phyloP scores from a whole-genome alignment of 164 flowering plant species.

The Stephania japonica region DNA sequence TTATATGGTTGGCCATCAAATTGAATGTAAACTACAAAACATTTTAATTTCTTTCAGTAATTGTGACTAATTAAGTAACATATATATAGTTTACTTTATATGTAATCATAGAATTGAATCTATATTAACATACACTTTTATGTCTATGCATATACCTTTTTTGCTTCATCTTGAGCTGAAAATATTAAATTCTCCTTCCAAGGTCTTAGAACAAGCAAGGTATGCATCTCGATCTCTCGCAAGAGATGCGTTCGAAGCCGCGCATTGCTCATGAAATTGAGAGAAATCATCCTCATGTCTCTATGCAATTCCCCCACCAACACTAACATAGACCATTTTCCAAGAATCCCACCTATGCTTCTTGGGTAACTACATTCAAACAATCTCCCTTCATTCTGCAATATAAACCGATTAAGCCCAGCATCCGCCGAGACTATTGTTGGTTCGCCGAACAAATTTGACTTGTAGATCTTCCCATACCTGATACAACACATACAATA shows the following conservation, averaged over 20 bases:
- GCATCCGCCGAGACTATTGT: slow-evolving; percentile 87
- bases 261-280: slow-evolving; percentile 70
- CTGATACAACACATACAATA: slow-evolving; percentile 28
- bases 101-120: no score
- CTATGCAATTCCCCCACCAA: slow-evolving; percentile 89
- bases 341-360: slow-evolving; percentile 83
- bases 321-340: slow-evolving; percentile 93
- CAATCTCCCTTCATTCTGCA: slow-evolving; percentile 78
- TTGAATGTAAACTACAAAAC: slow-evolving; percentile 76
- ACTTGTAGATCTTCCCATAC: slow-evolving; percentile 75
- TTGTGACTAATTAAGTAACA: no score
- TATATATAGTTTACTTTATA: no score
- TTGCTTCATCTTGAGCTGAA: slow-evolving; percentile 91
- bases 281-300: slow-evolving; percentile 77
- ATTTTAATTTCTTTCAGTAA: neutral
- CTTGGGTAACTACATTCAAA: slow-evolving; percentile 93
- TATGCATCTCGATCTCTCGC: slow-evolving; percentile 59
- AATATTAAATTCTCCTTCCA: slow-evolving; percentile 53
- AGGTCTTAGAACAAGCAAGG: slow-evolving; percentile 54
- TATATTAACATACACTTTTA: no score
- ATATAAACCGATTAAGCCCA: slow-evolving; percentile 59
- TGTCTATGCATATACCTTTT: slow-evolving; percentile 43
- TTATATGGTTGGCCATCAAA: slow-evolving; percentile 87
- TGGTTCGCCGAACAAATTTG: slow-evolving; percentile 79
- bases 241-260: slow-evolving; percentile 61